These are phyloP conservation scores for Sugiyamaella lignohabitans DNA, from an alignment of 805 yeast genomes.

Conservation along the genomic window DNA sequence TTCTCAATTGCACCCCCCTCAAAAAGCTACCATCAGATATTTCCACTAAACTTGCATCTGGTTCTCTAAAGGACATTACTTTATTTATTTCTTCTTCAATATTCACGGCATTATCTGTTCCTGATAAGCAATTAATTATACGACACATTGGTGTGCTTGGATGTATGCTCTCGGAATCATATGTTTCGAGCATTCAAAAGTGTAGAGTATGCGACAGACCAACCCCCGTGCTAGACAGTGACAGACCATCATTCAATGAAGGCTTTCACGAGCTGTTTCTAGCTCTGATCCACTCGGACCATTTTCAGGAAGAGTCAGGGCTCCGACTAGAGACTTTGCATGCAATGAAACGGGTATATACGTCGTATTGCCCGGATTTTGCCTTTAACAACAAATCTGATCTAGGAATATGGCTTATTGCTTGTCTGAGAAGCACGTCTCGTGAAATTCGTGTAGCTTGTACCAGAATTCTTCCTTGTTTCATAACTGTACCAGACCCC, in stretches of 20 bases:
- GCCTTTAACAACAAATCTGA: conserved; percentile 6
- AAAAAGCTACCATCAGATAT: too few relatives aligned
- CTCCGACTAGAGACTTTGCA: conserved; percentile 15
- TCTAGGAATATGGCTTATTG: conserved; percentile 15
- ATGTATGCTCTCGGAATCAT: not conserved
- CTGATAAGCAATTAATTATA: not conserved
- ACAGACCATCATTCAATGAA: not conserved
- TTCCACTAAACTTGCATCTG: too few relatives aligned
- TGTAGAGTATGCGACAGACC: conserved; percentile 1
- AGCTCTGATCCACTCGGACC: conserved; percentile 9
- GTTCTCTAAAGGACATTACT: too few relatives aligned
- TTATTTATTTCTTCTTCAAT: not conserved
- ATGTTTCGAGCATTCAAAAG: not conserved
- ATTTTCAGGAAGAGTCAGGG: conserved; percentile 9
- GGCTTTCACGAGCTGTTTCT: conserved; percentile 10
- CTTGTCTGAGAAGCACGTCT: conserved; percentile 17
- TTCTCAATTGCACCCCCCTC: too few relatives aligned
- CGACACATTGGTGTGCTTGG: not conserved
- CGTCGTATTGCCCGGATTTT: conserved; percentile 13
- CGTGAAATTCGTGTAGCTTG: conserved; percentile 18
- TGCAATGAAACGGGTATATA: conserved; percentile 11
- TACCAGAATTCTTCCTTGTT: conserved; percentile 15
- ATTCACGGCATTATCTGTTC: not conserved
- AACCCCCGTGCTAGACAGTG: not conserved
- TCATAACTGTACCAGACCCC: conserved; percentile 1